Percentiles rank a stretch among this genome's conserved stretches.
Conservation (phyloP, 306 rosid species). For the Lablab purpureus region DNA sequence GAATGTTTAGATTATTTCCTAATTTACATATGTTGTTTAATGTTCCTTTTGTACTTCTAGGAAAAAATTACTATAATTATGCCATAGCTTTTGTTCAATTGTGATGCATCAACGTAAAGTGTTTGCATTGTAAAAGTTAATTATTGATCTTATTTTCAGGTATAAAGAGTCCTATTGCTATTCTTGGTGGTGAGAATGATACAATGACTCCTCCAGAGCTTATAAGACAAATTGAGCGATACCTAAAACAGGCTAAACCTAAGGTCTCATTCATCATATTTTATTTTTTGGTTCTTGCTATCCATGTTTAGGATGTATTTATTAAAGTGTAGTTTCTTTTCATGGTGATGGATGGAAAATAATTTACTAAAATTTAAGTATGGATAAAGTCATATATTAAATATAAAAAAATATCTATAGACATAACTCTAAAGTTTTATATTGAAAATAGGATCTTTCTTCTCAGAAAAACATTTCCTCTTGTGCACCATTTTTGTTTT, state of each 20-base stretch:
- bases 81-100: no score
- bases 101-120: neutral
- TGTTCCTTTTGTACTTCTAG: no score
- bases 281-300: neutral
- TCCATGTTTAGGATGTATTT: neutral
- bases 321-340: no score
- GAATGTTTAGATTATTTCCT: slow-evolving; percentile 5
- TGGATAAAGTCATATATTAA: no score
- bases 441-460: no score
- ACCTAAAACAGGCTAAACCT: slow-evolving; percentile 50
- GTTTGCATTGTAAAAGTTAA: neutral
- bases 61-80: no score
- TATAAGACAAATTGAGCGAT: slow-evolving; percentile 60
- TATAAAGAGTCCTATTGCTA: slow-evolving; percentile 57
- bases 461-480: no score
- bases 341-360: no score
- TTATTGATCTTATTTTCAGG: slow-evolving; percentile 51
- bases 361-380: no score
- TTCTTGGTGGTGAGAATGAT: slow-evolving; percentile 74
- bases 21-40: neutral
- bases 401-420: no score
- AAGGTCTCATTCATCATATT: slow-evolving; percentile 46
- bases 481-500: neutral
- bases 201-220: slow-evolving; percentile 51
- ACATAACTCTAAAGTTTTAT: no score